phyloP scores from a whole-genome alignment of 371 early-diverging fungal species.

The Mucor circinelloides region DNA sequence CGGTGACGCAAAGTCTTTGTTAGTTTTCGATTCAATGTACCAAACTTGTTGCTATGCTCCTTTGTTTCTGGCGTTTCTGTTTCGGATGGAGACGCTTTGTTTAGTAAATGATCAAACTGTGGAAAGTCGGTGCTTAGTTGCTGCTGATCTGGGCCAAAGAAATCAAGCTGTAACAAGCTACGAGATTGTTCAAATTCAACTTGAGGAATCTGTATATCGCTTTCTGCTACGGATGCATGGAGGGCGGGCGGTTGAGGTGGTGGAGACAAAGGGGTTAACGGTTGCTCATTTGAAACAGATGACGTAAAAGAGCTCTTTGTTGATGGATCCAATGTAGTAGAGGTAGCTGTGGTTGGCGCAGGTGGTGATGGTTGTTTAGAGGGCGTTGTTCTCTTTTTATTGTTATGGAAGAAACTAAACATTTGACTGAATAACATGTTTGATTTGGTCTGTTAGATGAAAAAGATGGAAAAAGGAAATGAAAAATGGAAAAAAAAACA shows the following conservation, averaged over 20 bases:
- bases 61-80: not conserved
- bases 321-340: not conserved
- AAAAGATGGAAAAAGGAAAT: not conserved
- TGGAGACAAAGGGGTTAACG: not conserved
- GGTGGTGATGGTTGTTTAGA: not conserved
- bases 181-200: slow-evolving; percentile 18
- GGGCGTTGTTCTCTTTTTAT: not conserved
- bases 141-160: not conserved
- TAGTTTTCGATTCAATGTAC: not conserved
- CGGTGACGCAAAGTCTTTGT: slow-evolving; percentile 9
- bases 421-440: not conserved
- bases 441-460: not conserved
- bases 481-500: not conserved
- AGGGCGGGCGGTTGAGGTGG: not conserved
- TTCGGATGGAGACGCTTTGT: not conserved
- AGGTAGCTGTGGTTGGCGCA: not conserved
- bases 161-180: slow-evolving; percentile 6
- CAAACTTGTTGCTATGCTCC: not conserved
- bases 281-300: not conserved
- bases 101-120: slow-evolving; percentile 11
- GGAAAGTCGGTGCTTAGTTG: not conserved
- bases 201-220: not conserved
- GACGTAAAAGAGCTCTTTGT: not conserved
- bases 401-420: not conserved
- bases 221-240: not conserved